Conservation (phyloP, 768 basidiomycete genomes). For the Boletus eberwhitei region DNA sequence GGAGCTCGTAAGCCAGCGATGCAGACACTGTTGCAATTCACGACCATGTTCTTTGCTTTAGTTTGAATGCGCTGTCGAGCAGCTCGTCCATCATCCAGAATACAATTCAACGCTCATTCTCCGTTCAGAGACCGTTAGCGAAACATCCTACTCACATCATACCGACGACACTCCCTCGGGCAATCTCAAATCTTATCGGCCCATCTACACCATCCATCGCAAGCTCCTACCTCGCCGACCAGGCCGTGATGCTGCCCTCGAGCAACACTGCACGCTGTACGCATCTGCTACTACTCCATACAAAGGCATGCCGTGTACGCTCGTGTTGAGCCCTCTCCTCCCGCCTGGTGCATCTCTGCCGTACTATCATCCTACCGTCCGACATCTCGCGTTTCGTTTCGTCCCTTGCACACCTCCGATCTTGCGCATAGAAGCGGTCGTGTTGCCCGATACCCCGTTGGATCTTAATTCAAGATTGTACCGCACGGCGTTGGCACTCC, state of each 20-base stretch:
- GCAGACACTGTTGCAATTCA: background rate
- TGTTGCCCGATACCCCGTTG: slow-evolving; percentile 43
- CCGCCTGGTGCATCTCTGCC: slow-evolving; percentile 52
- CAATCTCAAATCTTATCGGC: slow-evolving; percentile 35
- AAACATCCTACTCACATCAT: slow-evolving; percentile 33
- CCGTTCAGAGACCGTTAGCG: slow-evolving; percentile 65
- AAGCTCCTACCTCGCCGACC: slow-evolving; percentile 76
- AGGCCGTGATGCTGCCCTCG: slow-evolving; percentile 65
- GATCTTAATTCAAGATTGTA: slow-evolving; percentile 65
- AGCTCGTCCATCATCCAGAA: slow-evolving; percentile 85
- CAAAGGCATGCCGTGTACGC: slow-evolving; percentile 30
- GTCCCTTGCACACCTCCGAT: slow-evolving; percentile 32
- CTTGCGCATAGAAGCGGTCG: slow-evolving; percentile 21
- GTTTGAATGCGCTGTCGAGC: slow-evolving; percentile 72
- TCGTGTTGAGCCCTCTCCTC: slow-evolving; percentile 62
- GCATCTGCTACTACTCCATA: slow-evolving; percentile 22
- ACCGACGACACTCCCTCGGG: slow-evolving; percentile 28
- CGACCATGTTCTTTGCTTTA: slow-evolving; percentile 24
- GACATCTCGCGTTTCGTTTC: slow-evolving; percentile 80
- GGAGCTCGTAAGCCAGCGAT: slow-evolving; percentile 37
- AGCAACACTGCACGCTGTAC: slow-evolving; percentile 80
- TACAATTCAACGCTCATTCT: slow-evolving; percentile 90
- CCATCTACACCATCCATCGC: slow-evolving; percentile 57
- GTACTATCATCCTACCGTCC: slow-evolving; percentile 87
- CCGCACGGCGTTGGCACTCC: slow-evolving; percentile 74